A percentile compares a stretch with the other conserved stretches of the same genome.
phyloP scores from a whole-genome alignment of 73 alveolate species.

The Tetrahymena elliotti region DNA sequence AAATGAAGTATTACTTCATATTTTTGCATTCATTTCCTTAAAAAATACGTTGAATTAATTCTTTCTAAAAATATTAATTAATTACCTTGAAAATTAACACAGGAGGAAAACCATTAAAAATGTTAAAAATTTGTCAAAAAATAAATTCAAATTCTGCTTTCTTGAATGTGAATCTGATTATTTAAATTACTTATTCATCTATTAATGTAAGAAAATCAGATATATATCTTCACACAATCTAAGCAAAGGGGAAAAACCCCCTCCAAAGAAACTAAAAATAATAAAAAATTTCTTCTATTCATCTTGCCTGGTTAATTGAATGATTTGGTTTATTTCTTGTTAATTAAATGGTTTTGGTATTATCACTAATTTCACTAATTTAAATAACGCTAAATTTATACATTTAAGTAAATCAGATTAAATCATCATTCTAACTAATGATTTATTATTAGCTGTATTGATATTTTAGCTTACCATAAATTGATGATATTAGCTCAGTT shows the following conservation, averaged over 20 bases:
- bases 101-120: not conserved
- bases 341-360: too few relatives aligned
- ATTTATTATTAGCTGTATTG: too few relatives aligned
- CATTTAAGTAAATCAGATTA: not conserved
- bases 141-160: not conserved
- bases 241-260: not conserved
- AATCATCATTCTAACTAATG: not conserved
- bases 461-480: too few relatives aligned
- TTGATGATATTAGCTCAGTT: too few relatives aligned
- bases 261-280: not conserved
- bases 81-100: not conserved
- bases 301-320: too few relatives aligned
- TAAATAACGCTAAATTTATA: too few relatives aligned
- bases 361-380: not conserved
- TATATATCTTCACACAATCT: too few relatives aligned
- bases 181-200: not conserved
- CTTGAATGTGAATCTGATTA: too few relatives aligned
- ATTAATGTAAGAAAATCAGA: too few relatives aligned
- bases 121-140: not conserved
- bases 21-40: too few relatives aligned
- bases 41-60: not conserved
- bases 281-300: not conserved
- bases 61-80: too few relatives aligned
- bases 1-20: not conserved
- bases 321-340: too few relatives aligned